phyloP scores from a whole-genome alignment of 345 rosid genomes.

The Euphorbia peplus region DNA sequence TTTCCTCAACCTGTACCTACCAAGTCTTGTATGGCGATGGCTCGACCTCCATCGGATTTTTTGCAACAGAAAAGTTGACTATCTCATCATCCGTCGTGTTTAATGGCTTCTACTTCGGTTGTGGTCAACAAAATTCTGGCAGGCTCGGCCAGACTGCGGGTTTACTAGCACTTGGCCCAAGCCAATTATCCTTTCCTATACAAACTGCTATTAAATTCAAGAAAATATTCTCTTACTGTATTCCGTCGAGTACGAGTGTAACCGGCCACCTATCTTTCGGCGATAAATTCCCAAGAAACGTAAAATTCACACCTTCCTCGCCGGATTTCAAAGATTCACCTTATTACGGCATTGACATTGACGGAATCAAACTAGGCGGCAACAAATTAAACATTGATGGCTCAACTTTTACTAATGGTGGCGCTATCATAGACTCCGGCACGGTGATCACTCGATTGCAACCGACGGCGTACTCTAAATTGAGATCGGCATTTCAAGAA shows the following conservation, averaged over 20 bases:
- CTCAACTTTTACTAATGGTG: background rate
- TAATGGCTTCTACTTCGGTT: conserved; percentile 26
- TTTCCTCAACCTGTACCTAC: conserved; percentile 21
- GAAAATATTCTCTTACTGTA: conserved; percentile 30
- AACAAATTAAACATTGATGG: conserved; percentile 6
- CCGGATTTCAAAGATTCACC: background rate
- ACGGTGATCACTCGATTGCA: conserved; percentile 31
- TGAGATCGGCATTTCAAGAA: conserved; percentile 13
- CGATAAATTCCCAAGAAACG: background rate
- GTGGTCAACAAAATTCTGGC: conserved; percentile 29
- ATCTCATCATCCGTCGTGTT: conserved; percentile 7
- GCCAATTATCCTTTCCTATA: conserved; percentile 14
- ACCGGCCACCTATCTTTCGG: conserved; percentile 30
- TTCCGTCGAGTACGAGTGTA: conserved; percentile 28
- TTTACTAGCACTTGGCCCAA: conserved; percentile 11
- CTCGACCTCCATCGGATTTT: conserved; percentile 8
- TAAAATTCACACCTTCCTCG: conserved; percentile 27
- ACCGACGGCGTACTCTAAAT: conserved; percentile 22
- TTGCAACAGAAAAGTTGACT: conserved; percentile 15
- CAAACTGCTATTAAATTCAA: conserved; percentile 26
- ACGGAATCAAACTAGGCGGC: conserved; percentile 24
- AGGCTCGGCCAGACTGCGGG: conserved; percentile 5
- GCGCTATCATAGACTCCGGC: conserved; percentile 33
- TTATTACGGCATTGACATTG: conserved; percentile 27
- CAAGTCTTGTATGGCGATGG: conserved; percentile 18